phyloP scores from a whole-genome alignment of 768 basidiomycete genomes.

The Macrocybe gigantea region DNA sequence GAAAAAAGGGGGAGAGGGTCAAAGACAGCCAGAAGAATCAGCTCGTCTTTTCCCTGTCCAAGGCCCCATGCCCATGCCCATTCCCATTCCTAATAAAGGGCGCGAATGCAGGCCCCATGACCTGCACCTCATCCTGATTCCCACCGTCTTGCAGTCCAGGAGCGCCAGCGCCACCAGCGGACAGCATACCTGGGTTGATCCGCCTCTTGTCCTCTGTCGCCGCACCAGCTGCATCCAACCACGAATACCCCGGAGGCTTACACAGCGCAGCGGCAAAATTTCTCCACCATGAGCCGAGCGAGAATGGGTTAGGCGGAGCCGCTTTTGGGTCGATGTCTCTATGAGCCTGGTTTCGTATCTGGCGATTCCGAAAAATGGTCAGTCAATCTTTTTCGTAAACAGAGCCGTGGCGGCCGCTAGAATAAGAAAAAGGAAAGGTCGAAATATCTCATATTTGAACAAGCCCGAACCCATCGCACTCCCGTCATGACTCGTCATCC shows the following conservation, averaged over 20 bases:
- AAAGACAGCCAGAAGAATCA: too few relatives aligned
- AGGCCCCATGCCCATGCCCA: too few relatives aligned
- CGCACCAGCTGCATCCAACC: constrained; percentile 58
- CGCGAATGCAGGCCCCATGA: too few relatives aligned
- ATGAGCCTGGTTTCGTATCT: constrained; percentile 87
- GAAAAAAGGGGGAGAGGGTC: too few relatives aligned
- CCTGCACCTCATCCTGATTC: too few relatives aligned
- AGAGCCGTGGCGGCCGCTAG: background rate
- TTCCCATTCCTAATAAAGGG: too few relatives aligned
- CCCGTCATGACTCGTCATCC: too few relatives aligned
- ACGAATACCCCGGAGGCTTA: constrained; percentile 74
- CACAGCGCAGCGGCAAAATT: constrained; percentile 78
- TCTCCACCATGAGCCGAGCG: constrained; percentile 66
- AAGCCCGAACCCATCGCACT: too few relatives aligned
- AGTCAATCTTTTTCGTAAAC: constrained; percentile 1
- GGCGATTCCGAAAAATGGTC: constrained; percentile 3
- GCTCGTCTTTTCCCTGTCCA: too few relatives aligned
- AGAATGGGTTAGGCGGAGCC: constrained; percentile 81
- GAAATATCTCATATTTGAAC: too few relatives aligned
- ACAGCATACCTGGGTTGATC: constrained; percentile 60
- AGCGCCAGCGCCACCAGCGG: too few relatives aligned
- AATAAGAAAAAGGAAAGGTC: background rate
- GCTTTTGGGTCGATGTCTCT: constrained; percentile 58
- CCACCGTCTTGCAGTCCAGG: too few relatives aligned
- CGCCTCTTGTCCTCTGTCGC: constrained; percentile 69